A percentile compares a stretch with the other conserved stretches of the same genome.
Evolutionary conservation across 371 early-diverging fungal genomes (phyloP).

Genomic region (Mucor piriformis): DNA sequence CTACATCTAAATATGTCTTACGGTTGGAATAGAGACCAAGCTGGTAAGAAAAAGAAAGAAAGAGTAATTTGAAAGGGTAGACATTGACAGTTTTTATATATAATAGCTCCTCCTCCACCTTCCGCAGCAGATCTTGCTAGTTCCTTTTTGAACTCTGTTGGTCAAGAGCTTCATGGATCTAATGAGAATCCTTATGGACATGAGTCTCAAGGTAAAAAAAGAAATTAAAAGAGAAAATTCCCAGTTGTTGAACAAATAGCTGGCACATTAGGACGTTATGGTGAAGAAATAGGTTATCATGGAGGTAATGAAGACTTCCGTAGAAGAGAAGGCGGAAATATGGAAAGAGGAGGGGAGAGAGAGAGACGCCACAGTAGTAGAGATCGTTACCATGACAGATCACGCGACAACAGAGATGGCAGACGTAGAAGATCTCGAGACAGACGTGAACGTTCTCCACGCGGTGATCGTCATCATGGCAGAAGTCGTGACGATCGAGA

Average conservation of each 20-base stretch:
- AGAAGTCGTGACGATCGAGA: conserved; percentile 37
- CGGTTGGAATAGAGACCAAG: conserved; percentile 29
- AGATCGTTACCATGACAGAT: conserved; percentile 51
- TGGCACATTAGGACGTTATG: conserved; percentile 5
- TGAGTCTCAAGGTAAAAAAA: conserved; percentile 23
- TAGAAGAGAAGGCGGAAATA: conserved; percentile 25
- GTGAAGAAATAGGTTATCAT: conserved; percentile 18
- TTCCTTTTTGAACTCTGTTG: conserved; percentile 52
- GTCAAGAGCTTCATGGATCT: conserved; percentile 39
- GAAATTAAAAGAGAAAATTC: not conserved
- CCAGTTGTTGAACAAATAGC: not conserved
- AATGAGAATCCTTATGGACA: conserved; percentile 25
- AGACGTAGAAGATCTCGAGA: conserved; percentile 43
- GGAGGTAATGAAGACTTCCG: conserved; percentile 25
- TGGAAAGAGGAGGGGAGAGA: conserved; percentile 25
- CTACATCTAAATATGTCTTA: conserved; percentile 25
- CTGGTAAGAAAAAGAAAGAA: conserved; percentile 10
- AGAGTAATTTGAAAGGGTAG: not conserved
- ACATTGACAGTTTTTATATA: not conserved
- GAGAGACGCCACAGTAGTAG: conserved; percentile 46
- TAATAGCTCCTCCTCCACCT: conserved; percentile 20
- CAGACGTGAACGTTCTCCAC: conserved; percentile 40
- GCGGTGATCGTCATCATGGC: conserved; percentile 29
- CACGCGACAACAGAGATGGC: conserved; percentile 42
- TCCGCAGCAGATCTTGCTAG: conserved; percentile 48